A percentile compares a stretch with the other conserved stretches of the same genome.
phyloP scores from a whole-genome alignment of 2,329 filamentous ascomycete genomes.

The Pseudogymnoascus sp. region DNA sequence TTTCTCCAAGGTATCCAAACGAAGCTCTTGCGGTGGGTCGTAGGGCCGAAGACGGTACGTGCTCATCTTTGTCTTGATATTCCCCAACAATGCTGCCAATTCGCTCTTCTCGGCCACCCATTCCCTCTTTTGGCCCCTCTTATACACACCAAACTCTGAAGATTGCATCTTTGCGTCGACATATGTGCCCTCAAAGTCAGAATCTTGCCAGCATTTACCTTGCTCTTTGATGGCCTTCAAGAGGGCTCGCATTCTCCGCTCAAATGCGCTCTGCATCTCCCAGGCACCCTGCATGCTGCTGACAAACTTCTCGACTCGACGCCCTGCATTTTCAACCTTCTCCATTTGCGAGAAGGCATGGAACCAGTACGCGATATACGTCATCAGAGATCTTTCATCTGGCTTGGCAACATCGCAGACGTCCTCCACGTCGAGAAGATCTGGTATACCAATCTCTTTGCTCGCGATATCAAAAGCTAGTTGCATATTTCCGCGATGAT shows the following conservation, averaged over 20 bases:
- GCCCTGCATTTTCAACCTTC: constrained; percentile 92
- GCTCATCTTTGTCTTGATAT: constrained; percentile 97
- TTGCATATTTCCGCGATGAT: constrained; percentile 96
- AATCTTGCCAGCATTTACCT: constrained; percentile 66
- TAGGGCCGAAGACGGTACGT: constrained; percentile 91
- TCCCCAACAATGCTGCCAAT: constrained; percentile 82
- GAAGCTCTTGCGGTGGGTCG: constrained; percentile 77
- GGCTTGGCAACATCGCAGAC: constrained; percentile 95
- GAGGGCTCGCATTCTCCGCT: constrained; percentile 80
- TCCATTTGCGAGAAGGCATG: constrained; percentile 99
- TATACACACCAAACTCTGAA: constrained; percentile 77
- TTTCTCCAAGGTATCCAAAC: constrained; percentile 71
- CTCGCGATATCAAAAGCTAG: constrained; percentile 93
- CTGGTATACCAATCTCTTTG: constrained; percentile 94
- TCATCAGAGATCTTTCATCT: constrained; percentile 96
- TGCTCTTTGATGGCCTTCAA: constrained; percentile 69
- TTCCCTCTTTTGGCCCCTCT: constrained; percentile 79
- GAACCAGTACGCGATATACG: constrained; percentile 99
- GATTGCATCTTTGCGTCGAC: constrained; percentile 84
- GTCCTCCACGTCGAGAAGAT: constrained; percentile 93
- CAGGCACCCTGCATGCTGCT: constrained; percentile 98
- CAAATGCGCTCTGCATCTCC: constrained; percentile 98
- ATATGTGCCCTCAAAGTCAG: constrained; percentile 87
- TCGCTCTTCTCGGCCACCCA: constrained; percentile 99
- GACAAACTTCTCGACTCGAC: constrained; percentile 96